These are phyloP conservation scores for Sporothrix inflata DNA, from an alignment of 2,329 filamentous ascomycete genomes.

Conservation along the genomic window DNA sequence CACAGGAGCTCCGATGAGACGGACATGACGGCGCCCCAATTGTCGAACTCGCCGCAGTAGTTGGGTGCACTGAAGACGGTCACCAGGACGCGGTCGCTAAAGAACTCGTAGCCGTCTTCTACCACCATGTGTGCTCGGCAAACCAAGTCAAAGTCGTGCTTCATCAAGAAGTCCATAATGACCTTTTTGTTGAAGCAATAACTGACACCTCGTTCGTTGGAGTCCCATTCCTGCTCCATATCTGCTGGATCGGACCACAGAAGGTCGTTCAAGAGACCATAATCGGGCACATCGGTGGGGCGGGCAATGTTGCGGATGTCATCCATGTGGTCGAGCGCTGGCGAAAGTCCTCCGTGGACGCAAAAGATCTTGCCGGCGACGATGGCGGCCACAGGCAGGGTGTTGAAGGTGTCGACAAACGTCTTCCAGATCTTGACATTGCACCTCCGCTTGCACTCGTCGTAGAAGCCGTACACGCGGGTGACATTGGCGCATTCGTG, in stretches of 20 bases:
- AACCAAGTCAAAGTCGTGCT: constrained; percentile 95
- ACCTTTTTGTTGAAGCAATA: constrained; percentile 99
- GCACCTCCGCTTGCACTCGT: constrained; percentile 94
- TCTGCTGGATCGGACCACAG: constrained; percentile 98
- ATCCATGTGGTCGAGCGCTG: constrained; percentile 93
- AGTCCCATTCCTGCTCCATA: constrained; percentile 98
- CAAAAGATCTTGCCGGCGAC: constrained; percentile 98
- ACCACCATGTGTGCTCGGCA: constrained; percentile 99
- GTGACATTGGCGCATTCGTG: constrained; percentile 98
- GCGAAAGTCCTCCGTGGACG: constrained; percentile 92
- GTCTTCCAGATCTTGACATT: constrained; percentile 99
- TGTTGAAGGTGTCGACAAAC: constrained; percentile 96
- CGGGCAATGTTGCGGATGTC: constrained; percentile 95
- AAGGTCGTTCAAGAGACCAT: constrained; percentile 90
- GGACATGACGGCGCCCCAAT: constrained; percentile 99
- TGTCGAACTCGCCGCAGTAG: constrained; percentile 98
- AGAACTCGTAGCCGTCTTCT: constrained; percentile 98
- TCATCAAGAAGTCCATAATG: constrained; percentile 91
- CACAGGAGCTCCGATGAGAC: constrained; percentile 91
- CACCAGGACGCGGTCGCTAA: constrained; percentile 90
- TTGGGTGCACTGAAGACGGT: constrained; percentile 98
- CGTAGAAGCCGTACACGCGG: constrained; percentile 95
- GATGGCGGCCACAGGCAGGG: constrained; percentile 91
- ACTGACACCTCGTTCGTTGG: constrained; percentile 93
- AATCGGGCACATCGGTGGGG: constrained; percentile 96